phyloP scores from a whole-genome alignment of 805 yeast genomes.

The Metschnikowia proteae region DNA sequence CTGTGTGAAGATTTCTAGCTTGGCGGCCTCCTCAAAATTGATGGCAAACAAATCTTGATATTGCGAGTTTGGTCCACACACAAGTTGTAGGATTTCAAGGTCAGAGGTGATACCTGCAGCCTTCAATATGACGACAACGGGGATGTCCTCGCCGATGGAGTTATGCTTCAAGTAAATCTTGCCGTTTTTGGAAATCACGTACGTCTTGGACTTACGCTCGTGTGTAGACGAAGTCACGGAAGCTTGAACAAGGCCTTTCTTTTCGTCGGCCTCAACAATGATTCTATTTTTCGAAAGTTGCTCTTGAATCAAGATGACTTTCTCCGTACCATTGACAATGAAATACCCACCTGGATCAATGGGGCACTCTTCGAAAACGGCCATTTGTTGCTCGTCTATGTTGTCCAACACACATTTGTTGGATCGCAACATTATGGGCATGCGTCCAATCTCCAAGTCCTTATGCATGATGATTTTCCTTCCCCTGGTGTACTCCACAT shows the following conservation, averaged over 20 bases:
- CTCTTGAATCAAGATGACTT: constrained; percentile 94
- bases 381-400: constrained; percentile 79
- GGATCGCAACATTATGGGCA: constrained; percentile 98
- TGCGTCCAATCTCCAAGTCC: constrained; percentile 91
- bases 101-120: constrained; percentile 95
- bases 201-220: constrained; percentile 95
- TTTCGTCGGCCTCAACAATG: constrained; percentile 95
- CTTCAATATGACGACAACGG: constrained; percentile 86
- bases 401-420: constrained; percentile 86
- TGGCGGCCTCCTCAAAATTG: constrained; percentile 91
- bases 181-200: constrained; percentile 87
- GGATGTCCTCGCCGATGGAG: constrained; percentile 91
- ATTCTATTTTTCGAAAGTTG: constrained; percentile 96
- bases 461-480: constrained; percentile 84
- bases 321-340: constrained; percentile 96
- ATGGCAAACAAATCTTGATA: constrained; percentile 92
- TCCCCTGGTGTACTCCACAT: constrained; percentile 96
- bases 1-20: constrained; percentile 81
- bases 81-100: constrained; percentile 87
- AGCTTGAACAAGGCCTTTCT: constrained; percentile 92
- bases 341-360: constrained; percentile 98
- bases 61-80: constrained; percentile 83
- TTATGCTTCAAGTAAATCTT: constrained; percentile 90
- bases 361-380: constrained; percentile 87
- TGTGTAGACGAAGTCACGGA: constrained; percentile 97